These are phyloP conservation scores for Penicillium lagena DNA, from an alignment of 495 filamentous ascomycete genomes.

Conservation along the genomic window DNA sequence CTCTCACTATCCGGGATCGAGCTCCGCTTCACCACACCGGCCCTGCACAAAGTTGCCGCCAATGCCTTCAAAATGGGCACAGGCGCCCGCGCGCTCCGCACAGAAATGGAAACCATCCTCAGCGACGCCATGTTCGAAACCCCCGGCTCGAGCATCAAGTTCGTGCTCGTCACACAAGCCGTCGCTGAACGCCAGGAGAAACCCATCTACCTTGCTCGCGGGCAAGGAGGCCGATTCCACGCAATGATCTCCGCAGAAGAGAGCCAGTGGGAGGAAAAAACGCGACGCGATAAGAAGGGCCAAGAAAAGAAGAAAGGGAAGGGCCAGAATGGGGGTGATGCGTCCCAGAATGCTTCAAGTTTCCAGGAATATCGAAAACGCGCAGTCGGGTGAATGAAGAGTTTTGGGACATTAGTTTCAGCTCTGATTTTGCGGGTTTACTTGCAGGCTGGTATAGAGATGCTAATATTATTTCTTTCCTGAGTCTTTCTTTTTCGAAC, in stretches of 20 bases:
- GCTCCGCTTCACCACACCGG: constrained; percentile 73
- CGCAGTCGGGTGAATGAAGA: constrained; percentile 15
- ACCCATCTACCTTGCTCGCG: constrained; percentile 55
- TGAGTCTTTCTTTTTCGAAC: too few relatives aligned
- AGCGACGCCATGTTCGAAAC: constrained; percentile 89
- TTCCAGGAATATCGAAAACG: constrained; percentile 52
- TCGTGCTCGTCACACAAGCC: constrained; percentile 69
- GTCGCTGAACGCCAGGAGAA: constrained; percentile 60
- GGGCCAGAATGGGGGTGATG: constrained; percentile 13
- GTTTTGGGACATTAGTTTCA: not conserved
- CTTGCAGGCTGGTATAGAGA: too few relatives aligned
- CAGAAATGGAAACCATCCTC: constrained; percentile 82
- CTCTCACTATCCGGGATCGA: constrained; percentile 80
- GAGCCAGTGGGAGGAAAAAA: constrained; percentile 52
- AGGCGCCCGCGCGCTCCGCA: constrained; percentile 79
- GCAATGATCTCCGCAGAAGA: constrained; percentile 55
- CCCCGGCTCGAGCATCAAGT: constrained; percentile 63
- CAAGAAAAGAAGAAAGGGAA: constrained; percentile 21
- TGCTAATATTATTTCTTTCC: too few relatives aligned
- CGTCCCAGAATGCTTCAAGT: constrained; percentile 20
- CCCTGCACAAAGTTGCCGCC: constrained; percentile 72
- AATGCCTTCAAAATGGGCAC: constrained; percentile 71
- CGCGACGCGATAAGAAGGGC: constrained; percentile 22
- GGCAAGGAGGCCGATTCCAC: constrained; percentile 53
- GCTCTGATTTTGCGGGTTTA: too few relatives aligned